Conservation (phyloP, 2,329 filamentous ascomycete species). For the Zarea fungicola region DNA sequence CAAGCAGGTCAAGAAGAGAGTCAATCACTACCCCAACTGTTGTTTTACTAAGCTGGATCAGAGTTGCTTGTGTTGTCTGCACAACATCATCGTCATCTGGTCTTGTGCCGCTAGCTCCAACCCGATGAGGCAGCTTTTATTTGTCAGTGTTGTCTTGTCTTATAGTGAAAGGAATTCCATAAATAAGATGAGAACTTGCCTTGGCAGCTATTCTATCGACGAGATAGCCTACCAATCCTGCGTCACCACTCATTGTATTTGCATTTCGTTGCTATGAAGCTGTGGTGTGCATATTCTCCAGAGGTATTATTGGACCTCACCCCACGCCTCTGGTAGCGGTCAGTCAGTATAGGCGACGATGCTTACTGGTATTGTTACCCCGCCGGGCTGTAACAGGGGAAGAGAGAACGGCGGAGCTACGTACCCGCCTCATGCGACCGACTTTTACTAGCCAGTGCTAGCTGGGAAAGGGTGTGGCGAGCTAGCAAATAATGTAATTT, state of each 20-base stretch:
- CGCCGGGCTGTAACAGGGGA: too few relatives aligned
- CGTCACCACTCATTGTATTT: conserved; percentile 47
- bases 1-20: conserved; percentile 51
- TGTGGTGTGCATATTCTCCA: too few relatives aligned
- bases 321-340: too few relatives aligned
- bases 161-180: too few relatives aligned
- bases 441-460: too few relatives aligned
- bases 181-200: conserved; percentile 40
- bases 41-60: conserved; percentile 54
- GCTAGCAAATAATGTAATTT: too few relatives aligned
- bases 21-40: conserved; percentile 52
- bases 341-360: too few relatives aligned
- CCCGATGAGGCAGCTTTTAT: conserved; percentile 56
- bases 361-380: too few relatives aligned
- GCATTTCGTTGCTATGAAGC: neutral
- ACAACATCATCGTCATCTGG: conserved; percentile 58
- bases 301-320: too few relatives aligned
- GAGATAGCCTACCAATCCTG: conserved; percentile 51
- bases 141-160: neutral
- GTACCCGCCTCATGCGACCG: too few relatives aligned
- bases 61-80: conserved; percentile 54
- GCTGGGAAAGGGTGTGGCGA: too few relatives aligned
- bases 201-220: conserved; percentile 55
- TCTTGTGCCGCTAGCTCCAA: conserved; percentile 51
- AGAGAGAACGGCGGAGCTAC: too few relatives aligned